Evolutionary conservation across 1,284 basidiomycete species (phyloP).

Genomic region (Ceratorhiza oryzae-sativae): DNA sequence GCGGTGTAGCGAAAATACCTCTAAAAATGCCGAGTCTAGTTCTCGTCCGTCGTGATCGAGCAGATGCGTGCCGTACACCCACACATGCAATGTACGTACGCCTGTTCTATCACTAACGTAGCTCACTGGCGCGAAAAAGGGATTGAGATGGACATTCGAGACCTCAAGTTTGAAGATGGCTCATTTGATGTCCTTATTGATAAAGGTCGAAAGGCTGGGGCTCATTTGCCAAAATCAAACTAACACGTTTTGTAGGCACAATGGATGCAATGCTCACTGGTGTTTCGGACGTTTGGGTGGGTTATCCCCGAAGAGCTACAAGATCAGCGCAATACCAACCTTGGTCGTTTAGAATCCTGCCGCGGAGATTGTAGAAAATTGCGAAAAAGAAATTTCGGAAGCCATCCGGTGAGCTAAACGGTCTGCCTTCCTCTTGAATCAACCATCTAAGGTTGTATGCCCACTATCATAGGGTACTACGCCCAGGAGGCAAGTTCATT

Average conservation of each 20-base stretch:
- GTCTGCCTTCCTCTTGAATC: neutral
- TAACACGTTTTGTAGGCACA: slow-evolving; percentile 60
- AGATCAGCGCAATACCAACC: neutral
- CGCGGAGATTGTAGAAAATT: slow-evolving; percentile 74
- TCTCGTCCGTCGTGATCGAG: slow-evolving; percentile 80
- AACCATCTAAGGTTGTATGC: neutral
- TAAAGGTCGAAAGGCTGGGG: slow-evolving; percentile 65
- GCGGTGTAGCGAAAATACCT: slow-evolving; percentile 1
- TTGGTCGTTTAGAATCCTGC: slow-evolving; percentile 71
- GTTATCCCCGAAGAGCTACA: slow-evolving; percentile 44
- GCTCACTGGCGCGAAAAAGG: slow-evolving; percentile 55
- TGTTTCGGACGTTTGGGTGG: slow-evolving; percentile 88
- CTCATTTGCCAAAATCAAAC: slow-evolving; percentile 1
- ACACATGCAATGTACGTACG: slow-evolving; percentile 76
- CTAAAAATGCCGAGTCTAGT: slow-evolving; percentile 56
- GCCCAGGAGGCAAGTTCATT: slow-evolving; percentile 69
- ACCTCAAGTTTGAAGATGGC: slow-evolving; percentile 68
- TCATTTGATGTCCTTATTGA: slow-evolving; percentile 89
- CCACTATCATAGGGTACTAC: slow-evolving; percentile 63
- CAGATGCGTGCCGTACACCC: slow-evolving; percentile 79
- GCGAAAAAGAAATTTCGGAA: slow-evolving; percentile 82
- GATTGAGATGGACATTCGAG: slow-evolving; percentile 88
- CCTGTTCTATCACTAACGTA: neutral
- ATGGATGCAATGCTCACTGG: slow-evolving; percentile 95
- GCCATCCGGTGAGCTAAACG: slow-evolving; percentile 67